Evolutionary conservation across 176 grass and related monocot species (phyloP).

Genomic region (Elymus sibiricus): DNA sequence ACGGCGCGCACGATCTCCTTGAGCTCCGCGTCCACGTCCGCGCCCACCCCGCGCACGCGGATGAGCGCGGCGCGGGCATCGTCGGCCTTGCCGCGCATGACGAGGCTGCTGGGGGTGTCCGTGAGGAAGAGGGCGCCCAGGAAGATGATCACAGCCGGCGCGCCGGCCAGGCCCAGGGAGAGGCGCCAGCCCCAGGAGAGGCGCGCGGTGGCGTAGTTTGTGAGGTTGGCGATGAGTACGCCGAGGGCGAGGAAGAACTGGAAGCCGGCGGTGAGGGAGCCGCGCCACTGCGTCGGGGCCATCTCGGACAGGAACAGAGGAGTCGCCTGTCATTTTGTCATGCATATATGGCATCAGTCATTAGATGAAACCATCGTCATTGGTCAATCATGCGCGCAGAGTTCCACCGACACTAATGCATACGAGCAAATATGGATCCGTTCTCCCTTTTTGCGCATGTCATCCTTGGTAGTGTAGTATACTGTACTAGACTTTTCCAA

Average conservation of each 20-base stretch:
- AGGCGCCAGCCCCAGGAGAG: constrained; percentile 72
- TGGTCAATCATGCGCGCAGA: not conserved
- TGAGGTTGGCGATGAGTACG: constrained; percentile 44
- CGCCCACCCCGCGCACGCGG: constrained; percentile 44
- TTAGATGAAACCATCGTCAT: not conserved
- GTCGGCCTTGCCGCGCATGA: constrained; percentile 50
- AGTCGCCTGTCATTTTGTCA: constrained; percentile 11
- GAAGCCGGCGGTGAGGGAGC: constrained; percentile 55
- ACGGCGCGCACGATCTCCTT: constrained; percentile 33
- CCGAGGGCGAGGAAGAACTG: constrained; percentile 70
- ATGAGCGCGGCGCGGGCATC: constrained; percentile 47
- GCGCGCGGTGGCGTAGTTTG: constrained; percentile 48
- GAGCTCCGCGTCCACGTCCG: constrained; percentile 76
- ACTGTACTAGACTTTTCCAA: too few relatives aligned
- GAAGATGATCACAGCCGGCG: constrained; percentile 55
- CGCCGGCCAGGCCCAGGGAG: constrained; percentile 75
- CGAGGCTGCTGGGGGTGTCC: constrained; percentile 79
- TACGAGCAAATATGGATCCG: not conserved
- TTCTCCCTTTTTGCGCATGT: too few relatives aligned
- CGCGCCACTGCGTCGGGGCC: constrained; percentile 60
- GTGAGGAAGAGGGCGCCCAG: constrained; percentile 63
- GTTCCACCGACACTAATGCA: not conserved
- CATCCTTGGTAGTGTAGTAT: too few relatives aligned
- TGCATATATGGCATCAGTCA: not conserved
- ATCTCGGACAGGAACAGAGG: constrained; percentile 75